Base-by-base conservation (phyloP, 2,329 filamentous ascomycete species). In the Didymella glomerata region DNA sequence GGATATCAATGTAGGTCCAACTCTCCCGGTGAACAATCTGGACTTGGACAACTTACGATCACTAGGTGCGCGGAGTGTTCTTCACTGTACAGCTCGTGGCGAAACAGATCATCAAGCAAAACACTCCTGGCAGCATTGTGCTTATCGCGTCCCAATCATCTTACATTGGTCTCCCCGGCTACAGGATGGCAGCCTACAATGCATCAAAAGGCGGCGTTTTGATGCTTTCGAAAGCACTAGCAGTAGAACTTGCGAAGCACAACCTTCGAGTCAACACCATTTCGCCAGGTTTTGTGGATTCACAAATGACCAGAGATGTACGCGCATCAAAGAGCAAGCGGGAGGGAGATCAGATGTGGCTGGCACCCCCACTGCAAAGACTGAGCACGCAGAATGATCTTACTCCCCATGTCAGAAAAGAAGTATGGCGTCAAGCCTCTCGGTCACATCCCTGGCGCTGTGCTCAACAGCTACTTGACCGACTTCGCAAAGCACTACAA, bases 371-470 rank as follows among this genome's bases (percentile, higher is more conserved):
- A 0, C 71, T 78, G 27, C 71, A 77, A 57, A 69, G 79, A 7
- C 63, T 81, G 16, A 78, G 79, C 44, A 78, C 69, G 0, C 75
- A 77, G 57, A 77, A 79, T 27, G 81, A 83, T 61, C 71, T 82
- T 4, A 79, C 77, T 0, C 76, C 52, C 52, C 16, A 54, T 54
- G 52, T 27, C 27, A 13, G 52, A 55, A 25, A 42, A 48, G 9
- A 48, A 42, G n/a, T 54, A 54, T n/a, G 52, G 52, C n/a, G 52
- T 54, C 36, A 41, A 54, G 22, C 52, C 52, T 42, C 32, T 54
- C 5, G 45, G 52, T 27, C 52, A 54, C 22, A 54, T 54, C 16
- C 52, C 52, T 27, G 52, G 52, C 3, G 45, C 44, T 0, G 44
- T 54, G n/a, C 52, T 54, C 14, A 48, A 54, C n/a, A 44, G 34